These are phyloP conservation scores for Pyronema domesticum DNA, from an alignment of 495 filamentous ascomycete genomes.

Conservation along the genomic window DNA sequence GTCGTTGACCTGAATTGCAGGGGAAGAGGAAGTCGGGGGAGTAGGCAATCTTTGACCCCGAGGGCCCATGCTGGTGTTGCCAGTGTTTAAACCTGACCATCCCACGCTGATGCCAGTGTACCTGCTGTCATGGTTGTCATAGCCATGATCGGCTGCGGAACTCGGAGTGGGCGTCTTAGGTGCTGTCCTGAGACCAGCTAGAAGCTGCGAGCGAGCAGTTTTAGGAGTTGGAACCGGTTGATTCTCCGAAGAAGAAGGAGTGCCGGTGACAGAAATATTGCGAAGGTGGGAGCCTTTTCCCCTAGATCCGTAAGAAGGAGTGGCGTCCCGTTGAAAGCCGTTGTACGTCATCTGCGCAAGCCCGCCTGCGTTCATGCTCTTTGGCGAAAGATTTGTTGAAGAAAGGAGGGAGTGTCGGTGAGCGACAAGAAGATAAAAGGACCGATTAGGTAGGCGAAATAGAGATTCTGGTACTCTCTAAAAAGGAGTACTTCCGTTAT, in stretches of 20 bases:
- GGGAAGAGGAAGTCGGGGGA: constrained; percentile 18
- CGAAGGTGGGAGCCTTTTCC: constrained; percentile 47
- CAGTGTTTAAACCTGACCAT: neutral
- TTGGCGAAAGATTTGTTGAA: constrained; percentile 16
- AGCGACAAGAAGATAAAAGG: constrained; percentile 13
- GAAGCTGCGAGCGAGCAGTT: constrained; percentile 83
- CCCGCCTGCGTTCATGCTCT: constrained; percentile 97
- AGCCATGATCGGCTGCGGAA: constrained; percentile 22
- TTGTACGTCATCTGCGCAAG: constrained; percentile 98
- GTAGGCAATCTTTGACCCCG: constrained; percentile 22
- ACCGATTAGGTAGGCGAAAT: constrained; percentile 8
- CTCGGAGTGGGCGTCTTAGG: constrained; percentile 58
- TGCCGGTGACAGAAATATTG: constrained; percentile 19
- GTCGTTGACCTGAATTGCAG: constrained; percentile 13
- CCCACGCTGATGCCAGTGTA: constrained; percentile 38
- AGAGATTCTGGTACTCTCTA: neutral
- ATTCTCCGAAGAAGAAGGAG: constrained; percentile 18
- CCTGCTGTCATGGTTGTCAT: constrained; percentile 24
- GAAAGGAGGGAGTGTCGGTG: constrained; percentile 18
- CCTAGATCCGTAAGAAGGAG: constrained; percentile 42
- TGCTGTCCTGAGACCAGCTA: constrained; percentile 83
- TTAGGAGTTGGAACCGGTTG: constrained; percentile 48
- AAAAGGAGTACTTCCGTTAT: neutral
- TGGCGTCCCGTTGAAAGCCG: constrained; percentile 33
- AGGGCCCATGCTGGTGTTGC: constrained; percentile 21